Percentiles rank a stretch among this genome's conserved stretches.
These are phyloP conservation scores for Ganoderma leucocontextum DNA, from an alignment of 1,284 basidiomycete species.

Conservation along the genomic window DNA sequence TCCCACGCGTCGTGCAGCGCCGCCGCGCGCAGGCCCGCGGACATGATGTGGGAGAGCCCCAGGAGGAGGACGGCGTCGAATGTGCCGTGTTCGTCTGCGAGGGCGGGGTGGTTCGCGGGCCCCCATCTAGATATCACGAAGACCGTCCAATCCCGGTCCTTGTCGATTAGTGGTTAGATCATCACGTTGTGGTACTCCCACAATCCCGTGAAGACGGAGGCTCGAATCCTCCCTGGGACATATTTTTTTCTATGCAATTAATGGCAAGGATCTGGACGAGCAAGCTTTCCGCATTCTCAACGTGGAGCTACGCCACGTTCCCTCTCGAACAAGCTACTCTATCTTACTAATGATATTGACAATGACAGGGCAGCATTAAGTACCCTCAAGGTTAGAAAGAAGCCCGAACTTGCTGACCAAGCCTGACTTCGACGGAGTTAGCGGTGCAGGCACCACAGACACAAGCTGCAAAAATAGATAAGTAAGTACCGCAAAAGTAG, in stretches of 20 bases:
- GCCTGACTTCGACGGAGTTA: not conserved
- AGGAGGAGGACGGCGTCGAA: conserved; percentile 34
- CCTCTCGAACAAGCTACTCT: not conserved
- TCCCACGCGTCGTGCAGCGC: conserved; percentile 30
- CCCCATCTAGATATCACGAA: too few species aligned
- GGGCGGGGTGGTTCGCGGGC: conserved; percentile 17
- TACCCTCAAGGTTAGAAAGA: not conserved
- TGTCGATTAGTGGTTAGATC: conserved; percentile 31
- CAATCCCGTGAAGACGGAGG: conserved; percentile 26
- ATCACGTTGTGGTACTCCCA: conserved; percentile 20
- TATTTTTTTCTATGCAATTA: conserved; percentile 7
- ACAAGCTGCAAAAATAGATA: not conserved
- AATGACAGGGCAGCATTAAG: not conserved
- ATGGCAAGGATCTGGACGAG: too few species aligned
- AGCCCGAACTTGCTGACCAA: conserved; percentile 4
- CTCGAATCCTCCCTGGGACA: conserved; percentile 30
- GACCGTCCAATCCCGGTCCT: conserved; percentile 8
- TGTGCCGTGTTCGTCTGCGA: conserved; percentile 19
- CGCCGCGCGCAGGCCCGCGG: conserved; percentile 22
- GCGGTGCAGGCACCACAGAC: not conserved
- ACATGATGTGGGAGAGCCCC: conserved; percentile 32
- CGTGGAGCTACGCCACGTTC: not conserved
- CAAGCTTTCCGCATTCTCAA: not conserved
- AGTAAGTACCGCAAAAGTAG: not conserved
- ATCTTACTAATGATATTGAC: conserved; percentile 1